Evolutionary conservation across 2,329 filamentous ascomycete genomes (phyloP), one percentile per base, ranked within the genome.

Genomic region (Tolypocladium ovalisporum): DNA sequence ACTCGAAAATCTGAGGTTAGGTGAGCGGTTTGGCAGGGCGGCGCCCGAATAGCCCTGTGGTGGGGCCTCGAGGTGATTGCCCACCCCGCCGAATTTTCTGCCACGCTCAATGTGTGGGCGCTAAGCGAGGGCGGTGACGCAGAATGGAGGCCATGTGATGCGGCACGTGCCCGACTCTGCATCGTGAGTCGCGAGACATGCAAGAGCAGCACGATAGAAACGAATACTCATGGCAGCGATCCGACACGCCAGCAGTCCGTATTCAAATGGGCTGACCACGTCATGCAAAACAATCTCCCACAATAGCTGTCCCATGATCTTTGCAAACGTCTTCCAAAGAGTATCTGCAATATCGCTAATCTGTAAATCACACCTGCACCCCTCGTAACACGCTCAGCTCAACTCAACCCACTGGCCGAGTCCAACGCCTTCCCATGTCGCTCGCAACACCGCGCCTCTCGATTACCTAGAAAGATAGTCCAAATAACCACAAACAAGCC

Each of bases 71-170:
- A 62, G 59, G 59, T 56, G 61, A 54, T 55, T 37, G 35, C 24
- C 60, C 66, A 70, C 70, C 70, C 70, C 69, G 71, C 71, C 68
- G 67, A 70, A 64, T 69, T 73, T 73, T 73, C 70, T 71, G 67
- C 66, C 70, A 59, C 62, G 53, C 58, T 59, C 55, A 61, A 64
- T 70, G 66, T 73, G 71, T 73, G 71, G 69, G 70, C 66, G 68
- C 67, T 75, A 75, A 72, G 68, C 70, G 71, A 73, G 70, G 65
- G 68, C 71, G 69, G 66, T 75, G 69, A 71, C 65, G 29, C 29
- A 29, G 29, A 9, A 34, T 15, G 19, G 9, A 19, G 1, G 29
- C 8, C 63, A 67, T 61, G 63, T 67, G 65, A 65, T 34, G 2
- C 54, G 13, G 27, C 65, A 66, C 64, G 64, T 66, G 64, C 12